Base-by-base conservation (phyloP, 805 yeast species). In the Metschnikowia amazonensis region DNA sequence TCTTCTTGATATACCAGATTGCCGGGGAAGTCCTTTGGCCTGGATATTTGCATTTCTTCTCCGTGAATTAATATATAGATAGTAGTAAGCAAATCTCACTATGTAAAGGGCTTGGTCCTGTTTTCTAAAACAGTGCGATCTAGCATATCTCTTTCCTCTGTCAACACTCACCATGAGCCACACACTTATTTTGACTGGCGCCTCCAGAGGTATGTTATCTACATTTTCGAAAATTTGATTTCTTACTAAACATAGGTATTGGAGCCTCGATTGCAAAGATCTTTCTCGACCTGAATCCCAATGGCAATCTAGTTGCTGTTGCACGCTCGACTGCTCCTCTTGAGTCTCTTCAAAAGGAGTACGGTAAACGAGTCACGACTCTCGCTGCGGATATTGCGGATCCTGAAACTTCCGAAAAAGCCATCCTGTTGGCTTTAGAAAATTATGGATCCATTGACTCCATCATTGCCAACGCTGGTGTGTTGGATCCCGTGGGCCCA, bases 401-500 rank as follows among this genome's bases (percentile, higher is more conserved):
- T 13, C 62, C 65, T 2, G 48, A 51, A 1, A 64, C 71, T 2
- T 55, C 71, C 4, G 49, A 59, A 2, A 49, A 59, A 4, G 70
- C 81, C 1, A 66, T 86, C 10, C 60, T 65, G 0, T 41, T 62
- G 14, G 79, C 87, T 1, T 56, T 78, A 5, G 52, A 57, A 4
- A 68, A 66, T 42, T 82, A 76, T 58, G 88, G 89, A 1, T 63
- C 63, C 16, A 65, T 89, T 32, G 80, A 86, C 59, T 75, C 86
- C 0, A 58, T 86, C 14, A 72, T 88, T 34, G 83, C 87, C 29
- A 87, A 88, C 63, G 96, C 96, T 1, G 96, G 96, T 5, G 80
- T 84, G 0, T 69, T 94, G 49, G 89, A 80, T 18, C 96, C 97
- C 0, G 95, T 92, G 4, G 69, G 67, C 36, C 63, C 70, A 50